Base-by-base conservation (phyloP, 179 eudicot species). In the Nepenthes alata region DNA sequence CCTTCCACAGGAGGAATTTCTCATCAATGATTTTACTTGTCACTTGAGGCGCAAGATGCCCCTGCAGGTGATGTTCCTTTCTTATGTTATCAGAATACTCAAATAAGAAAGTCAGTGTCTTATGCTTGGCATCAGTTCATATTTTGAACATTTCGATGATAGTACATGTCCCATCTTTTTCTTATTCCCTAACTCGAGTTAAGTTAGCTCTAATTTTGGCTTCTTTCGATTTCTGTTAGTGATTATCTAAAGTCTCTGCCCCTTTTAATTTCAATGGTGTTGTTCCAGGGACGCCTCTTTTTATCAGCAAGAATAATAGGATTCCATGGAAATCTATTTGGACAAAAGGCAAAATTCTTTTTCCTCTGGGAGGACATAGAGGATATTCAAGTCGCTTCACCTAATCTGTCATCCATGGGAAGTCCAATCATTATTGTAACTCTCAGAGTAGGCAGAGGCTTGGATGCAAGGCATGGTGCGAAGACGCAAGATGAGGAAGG, bases 291-390 rank as follows among this genome's bases (percentile, higher is more conserved):
- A 47, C 96, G 98, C 41, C 81, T 91, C 64, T 91, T 88, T 73
- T 74, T 91, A 58, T 91, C 98, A 41, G 86, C 98, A 4, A 81
- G 98, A 76, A 85, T 86, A 64, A 79, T 89, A 55, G 98, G 98
- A 48, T 91, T 88, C 67, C 89, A 91, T 75, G 84, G 79, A 45
- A 94, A 86, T 76, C 68, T 91, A 14, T 91, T 91, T 81, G 87
- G 98, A 37, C 95, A 78, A 63, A 91, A 89, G 77, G 83, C 98
- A 15, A 91, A 79, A 25, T 91, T 91, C 81, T 91, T 76, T 73
- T 77, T 91, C 67, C 82, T 89, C 5, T 91, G 98, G 98, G 96
- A 91, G 70, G 98, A 91, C 65, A 81, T 91, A 55, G 98, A 91
- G 67, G 95, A 80, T 64, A 86, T 91, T 63, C 82, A 86, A 75